Conservation (phyloP, 257 asterid species). For the Solanum chmielewskii region DNA sequence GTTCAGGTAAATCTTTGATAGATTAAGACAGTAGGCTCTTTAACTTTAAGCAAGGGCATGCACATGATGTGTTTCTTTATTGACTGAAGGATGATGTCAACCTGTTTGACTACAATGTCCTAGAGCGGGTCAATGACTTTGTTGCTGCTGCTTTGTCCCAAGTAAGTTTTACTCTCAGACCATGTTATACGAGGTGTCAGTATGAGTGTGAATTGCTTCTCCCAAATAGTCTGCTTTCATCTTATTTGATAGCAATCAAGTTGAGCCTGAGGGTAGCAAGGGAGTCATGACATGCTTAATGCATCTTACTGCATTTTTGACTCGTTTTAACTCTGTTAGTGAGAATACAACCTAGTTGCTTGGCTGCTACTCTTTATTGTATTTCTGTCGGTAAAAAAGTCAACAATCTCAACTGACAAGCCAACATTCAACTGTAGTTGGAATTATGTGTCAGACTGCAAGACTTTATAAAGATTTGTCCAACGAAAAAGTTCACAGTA, state of each 20-base stretch:
- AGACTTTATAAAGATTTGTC: neutral
- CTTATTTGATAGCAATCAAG: neutral
- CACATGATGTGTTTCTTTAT: slow-evolving; percentile 11
- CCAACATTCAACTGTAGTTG: neutral
- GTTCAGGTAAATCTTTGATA: slow-evolving; percentile 56
- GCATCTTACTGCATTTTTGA: neutral
- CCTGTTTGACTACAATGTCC: slow-evolving; percentile 86
- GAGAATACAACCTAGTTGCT: neutral
- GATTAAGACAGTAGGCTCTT: neutral
- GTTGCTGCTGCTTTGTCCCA: slow-evolving; percentile 86
- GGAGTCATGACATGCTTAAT: neutral
- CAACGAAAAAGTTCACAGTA: neutral
- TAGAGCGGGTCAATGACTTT: slow-evolving; percentile 80
- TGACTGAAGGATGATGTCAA: slow-evolving; percentile 50
- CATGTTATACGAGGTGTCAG: neutral
- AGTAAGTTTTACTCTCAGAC: slow-evolving; percentile 18
- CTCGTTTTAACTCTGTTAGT: neutral
- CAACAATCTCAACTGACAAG: neutral
- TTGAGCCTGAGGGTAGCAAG: neutral
- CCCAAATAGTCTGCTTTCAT: neutral
- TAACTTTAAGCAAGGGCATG: neutral
- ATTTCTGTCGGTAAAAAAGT: neutral
- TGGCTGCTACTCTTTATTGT: neutral
- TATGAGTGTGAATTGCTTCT: neutral
- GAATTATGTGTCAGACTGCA: neutral